These are phyloP conservation scores for Nigrospora sphaerica DNA, from an alignment of 2,329 filamentous ascomycete species.

Conservation along the genomic window DNA sequence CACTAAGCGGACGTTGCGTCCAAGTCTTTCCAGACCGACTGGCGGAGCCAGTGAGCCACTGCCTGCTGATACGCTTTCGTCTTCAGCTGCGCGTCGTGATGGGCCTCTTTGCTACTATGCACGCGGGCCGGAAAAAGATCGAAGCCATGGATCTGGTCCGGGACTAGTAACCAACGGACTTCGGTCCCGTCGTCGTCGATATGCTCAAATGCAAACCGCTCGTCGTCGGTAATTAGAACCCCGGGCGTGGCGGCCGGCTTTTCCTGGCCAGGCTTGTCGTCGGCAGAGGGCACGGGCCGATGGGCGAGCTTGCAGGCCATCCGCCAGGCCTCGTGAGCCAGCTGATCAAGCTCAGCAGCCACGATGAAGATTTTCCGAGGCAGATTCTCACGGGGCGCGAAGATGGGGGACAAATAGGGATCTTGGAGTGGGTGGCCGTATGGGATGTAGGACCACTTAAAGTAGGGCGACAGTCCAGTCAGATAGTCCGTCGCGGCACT, in stretches of 20 bases:
- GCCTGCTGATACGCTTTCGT: constrained; percentile 19
- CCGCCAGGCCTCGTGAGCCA: constrained; percentile 32
- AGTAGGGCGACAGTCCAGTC: constrained; percentile 17
- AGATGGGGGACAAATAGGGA: constrained; percentile 32
- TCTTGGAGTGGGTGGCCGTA: constrained; percentile 25
- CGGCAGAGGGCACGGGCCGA: constrained; percentile 15
- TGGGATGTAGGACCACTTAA: constrained; percentile 34
- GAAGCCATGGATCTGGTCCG: constrained; percentile 33
- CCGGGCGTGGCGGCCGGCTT: constrained; percentile 8
- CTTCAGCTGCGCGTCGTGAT: constrained; percentile 21
- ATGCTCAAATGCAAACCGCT: constrained; percentile 28
- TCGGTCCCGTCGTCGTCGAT: constrained; percentile 12
- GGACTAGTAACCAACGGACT: constrained; percentile 33
- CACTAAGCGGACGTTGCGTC: constrained; percentile 4
- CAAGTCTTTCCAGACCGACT: constrained; percentile 18
- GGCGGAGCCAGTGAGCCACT: constrained; percentile 21
- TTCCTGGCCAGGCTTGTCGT: constrained; percentile 19
- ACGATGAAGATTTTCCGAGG: constrained; percentile 35
- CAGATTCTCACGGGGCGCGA: constrained; percentile 22
- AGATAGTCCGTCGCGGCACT: constrained; percentile 17
- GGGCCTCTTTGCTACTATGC: constrained; percentile 20
- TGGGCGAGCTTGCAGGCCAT: constrained; percentile 27
- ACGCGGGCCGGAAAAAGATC: constrained; percentile 21
- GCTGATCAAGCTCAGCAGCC: constrained; percentile 36
- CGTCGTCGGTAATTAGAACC: constrained; percentile 20